Evolutionary conservation across 768 basidiomycete genomes (phyloP).

Genomic region (Lactifluus echinatus): DNA sequence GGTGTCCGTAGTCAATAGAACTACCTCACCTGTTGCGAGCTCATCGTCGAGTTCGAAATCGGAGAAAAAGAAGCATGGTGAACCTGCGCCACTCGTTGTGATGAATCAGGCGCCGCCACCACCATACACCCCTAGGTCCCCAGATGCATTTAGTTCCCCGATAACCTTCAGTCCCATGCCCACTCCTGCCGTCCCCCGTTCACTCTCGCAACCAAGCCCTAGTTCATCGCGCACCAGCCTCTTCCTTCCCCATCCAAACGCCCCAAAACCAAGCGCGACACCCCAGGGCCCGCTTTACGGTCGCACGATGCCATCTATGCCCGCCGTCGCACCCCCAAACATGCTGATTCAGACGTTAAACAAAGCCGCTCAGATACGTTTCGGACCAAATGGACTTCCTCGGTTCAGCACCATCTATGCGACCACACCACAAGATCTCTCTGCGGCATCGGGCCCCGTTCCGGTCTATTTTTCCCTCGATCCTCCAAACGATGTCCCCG

Average conservation of each 20-base stretch:
- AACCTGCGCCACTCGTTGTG: slow-evolving; percentile 23
- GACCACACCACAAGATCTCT: slow-evolving; percentile 43
- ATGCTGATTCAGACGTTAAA: slow-evolving; percentile 23
- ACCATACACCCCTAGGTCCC: slow-evolving; percentile 23
- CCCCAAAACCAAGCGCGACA: slow-evolving; percentile 36
- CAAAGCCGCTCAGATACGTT: slow-evolving; percentile 19
- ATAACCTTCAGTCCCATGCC: slow-evolving; percentile 3
- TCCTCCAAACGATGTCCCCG: slow-evolving; percentile 32
- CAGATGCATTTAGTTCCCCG: neutral
- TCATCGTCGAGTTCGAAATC: slow-evolving; percentile 15
- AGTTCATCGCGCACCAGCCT: slow-evolving; percentile 30
- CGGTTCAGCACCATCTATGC: slow-evolving; percentile 53
- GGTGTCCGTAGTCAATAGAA: slow-evolving; percentile 21
- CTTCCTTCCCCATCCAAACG: slow-evolving; percentile 48
- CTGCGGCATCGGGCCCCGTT: slow-evolving; percentile 44
- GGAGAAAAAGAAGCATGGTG: slow-evolving; percentile 25
- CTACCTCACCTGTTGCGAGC: neutral
- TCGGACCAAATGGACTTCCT: slow-evolving; percentile 25
- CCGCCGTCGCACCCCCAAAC: slow-evolving; percentile 23
- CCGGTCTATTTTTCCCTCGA: slow-evolving; percentile 53
- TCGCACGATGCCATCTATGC: slow-evolving; percentile 24
- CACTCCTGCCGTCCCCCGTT: neutral
- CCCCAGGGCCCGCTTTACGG: slow-evolving; percentile 57
- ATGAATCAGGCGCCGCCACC: slow-evolving; percentile 27
- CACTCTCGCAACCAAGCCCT: slow-evolving; percentile 12